phyloP scores from a whole-genome alignment of 208 protist species.

The Trypanosoma melophagium region DNA sequence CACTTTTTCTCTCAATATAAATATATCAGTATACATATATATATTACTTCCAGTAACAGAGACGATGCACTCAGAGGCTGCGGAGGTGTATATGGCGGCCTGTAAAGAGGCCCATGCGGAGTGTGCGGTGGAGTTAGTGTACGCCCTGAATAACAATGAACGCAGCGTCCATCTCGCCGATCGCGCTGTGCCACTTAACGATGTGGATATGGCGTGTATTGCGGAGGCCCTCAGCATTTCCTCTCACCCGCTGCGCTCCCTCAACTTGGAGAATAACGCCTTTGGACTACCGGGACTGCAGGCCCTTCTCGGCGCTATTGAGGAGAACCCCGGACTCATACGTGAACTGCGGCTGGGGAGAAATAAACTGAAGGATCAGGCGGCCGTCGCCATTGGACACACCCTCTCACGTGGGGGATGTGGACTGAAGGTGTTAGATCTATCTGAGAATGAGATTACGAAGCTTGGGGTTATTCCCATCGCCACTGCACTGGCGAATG shows the following conservation, averaged over 20 bases:
- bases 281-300: slow-evolving; percentile 81
- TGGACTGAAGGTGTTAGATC: slow-evolving; percentile 85
- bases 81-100: slow-evolving; percentile 57
- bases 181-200: slow-evolving; percentile 58
- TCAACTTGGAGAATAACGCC: slow-evolving; percentile 83
- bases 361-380: slow-evolving; percentile 86
- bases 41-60: not conserved
- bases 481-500: slow-evolving; percentile 52
- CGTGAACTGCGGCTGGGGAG: slow-evolving; percentile 83
- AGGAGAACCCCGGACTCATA: slow-evolving; percentile 72
- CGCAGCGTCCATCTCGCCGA: slow-evolving; percentile 49
- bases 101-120: slow-evolving; percentile 72
- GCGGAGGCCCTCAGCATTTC: slow-evolving; percentile 59
- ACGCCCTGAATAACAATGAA: slow-evolving; percentile 65
- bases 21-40: too few species aligned
- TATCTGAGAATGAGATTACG: slow-evolving; percentile 86
- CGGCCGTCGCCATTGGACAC: slow-evolving; percentile 76
- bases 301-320: slow-evolving; percentile 75
- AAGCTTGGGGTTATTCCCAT: slow-evolving; percentile 85
- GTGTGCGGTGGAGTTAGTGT: slow-evolving; percentile 61
- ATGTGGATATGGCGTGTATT: slow-evolving; percentile 74
- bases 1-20: too few species aligned
- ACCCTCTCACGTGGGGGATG: slow-evolving; percentile 64
- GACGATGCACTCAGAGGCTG: slow-evolving; percentile 30
- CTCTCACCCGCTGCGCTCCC: slow-evolving; percentile 48